Base-by-base conservation (phyloP, 345 rosid genomes). In the Pistacia integerrima region DNA sequence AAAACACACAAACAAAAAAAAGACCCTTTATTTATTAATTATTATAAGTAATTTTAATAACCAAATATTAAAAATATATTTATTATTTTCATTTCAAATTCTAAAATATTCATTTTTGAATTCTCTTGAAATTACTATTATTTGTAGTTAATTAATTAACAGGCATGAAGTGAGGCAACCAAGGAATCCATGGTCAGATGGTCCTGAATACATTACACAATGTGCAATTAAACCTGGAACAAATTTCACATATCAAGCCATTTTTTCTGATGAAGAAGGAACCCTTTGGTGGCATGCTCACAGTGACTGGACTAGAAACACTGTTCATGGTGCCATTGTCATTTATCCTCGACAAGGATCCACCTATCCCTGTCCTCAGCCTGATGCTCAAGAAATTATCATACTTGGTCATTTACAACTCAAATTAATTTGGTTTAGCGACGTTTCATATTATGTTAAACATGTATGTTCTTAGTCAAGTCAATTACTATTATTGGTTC, bases 201-300 rank as follows among this genome's bases (percentile, higher is more conserved):
- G 87, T 51, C 84, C 84, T 1, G 84, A 78, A 22, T 75, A 81
- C 61, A 58, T 84, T 14, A 84, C 87, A 0, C 87, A 84, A 22
- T 84, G 87, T 62, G 78, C 82, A 17, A 84, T 81, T 18, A 51
- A 60, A 12, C 76, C 87, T 0, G 74, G 82, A 2, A 64, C 69
- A 5, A 84, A 73, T 8, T 81, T 76, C 76, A 85, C 83, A 0
- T 73, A 85, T 14, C 63, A 78, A 65, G 69, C 74, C 16, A 73
- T 67, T 11, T 79, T 82, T 60, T 66, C 74, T 8, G 56, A 71
- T 9, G 82, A 77, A 7, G 83, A 77, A 67, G 87, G 87, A 20
- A 82, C 56, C 56, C 56, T 52, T 52, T 52, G 56, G 18, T 52
- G n/a, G 56, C 56, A 52, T 52, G 56, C 56, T 1, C 73, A 76